Conservation (phyloP, 805 yeast genomes). For the Nakazawaea holstii region DNA sequence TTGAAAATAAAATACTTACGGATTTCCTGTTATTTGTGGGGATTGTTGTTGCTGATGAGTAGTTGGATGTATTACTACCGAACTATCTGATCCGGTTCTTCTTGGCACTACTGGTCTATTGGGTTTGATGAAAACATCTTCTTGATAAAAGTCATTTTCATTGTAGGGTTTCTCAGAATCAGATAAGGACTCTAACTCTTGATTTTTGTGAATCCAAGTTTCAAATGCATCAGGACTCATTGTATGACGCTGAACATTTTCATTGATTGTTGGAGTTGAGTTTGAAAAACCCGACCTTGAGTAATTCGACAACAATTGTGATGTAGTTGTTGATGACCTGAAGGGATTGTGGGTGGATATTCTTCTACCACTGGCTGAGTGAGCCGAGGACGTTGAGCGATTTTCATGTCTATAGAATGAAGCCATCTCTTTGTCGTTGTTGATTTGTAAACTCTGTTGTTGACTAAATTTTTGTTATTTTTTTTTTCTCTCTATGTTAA, state of each 20-base stretch:
- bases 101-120: conserved; percentile 16
- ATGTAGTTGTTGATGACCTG: conserved; percentile 33
- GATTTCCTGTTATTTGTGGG: conserved; percentile 17
- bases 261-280: conserved; percentile 18
- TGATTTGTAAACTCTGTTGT: too few relatives aligned
- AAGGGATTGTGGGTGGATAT: conserved; percentile 72
- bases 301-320: conserved; percentile 16
- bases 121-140: conserved; percentile 19
- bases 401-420: conserved; percentile 25
- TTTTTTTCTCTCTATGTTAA: too few relatives aligned
- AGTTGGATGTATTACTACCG: conserved; percentile 8
- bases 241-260: conserved; percentile 21
- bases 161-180: conserved; percentile 30
- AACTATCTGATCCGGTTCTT: conserved; percentile 14
- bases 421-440: background rate
- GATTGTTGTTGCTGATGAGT: conserved; percentile 18
- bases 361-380: conserved; percentile 32
- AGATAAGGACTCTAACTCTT: conserved; percentile 27
- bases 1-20: conserved; percentile 6
- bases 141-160: conserved; percentile 24
- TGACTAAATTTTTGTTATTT: too few relatives aligned
- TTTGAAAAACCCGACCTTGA: conserved; percentile 11
- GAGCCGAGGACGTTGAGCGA: conserved; percentile 26
- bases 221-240: conserved; percentile 35
- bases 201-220: conserved; percentile 51